Evolutionary conservation across 2,329 filamentous ascomycete genomes (phyloP), one percentile per base, ranked within the genome.

Genomic region (Beauveria rudraprayagi): DNA sequence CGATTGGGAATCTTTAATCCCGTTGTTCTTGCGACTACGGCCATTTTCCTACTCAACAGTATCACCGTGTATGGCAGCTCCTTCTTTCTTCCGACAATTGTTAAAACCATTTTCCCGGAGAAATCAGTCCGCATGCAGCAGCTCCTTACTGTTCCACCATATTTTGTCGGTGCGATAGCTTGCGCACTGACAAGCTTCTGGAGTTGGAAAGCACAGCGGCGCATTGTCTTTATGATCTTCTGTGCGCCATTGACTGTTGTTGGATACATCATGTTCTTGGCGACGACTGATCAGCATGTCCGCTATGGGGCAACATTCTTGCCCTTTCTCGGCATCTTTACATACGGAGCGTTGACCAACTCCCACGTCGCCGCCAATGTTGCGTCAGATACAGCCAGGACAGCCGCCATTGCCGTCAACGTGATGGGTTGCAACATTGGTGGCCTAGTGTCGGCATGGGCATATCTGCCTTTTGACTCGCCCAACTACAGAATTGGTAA

Each of bases 11-110:
- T 90, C 65, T 80, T 84, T 69, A 85, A 80, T 65, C 88, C 88
- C 0, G 79, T 88, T 9, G 72, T 71, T 3, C 61, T 76, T 3
- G 62, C 72, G 0, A 87, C 81, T 0, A 70, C 83, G 0, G 71
- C 83, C 64, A 80, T 87, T 64, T 87, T 88, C 73, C 72, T 88
- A 1, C 78, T 88, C 61, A 77, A 85, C 76, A 88, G 86, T 71
- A 83, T 91, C 69, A 90, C 87, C 0, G 87, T 90, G 1, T 86
- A 90, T 68, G 87, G 87, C 4, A 77, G 90, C 2, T 84, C 84
- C 2, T 89, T 90, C 77, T 91, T 91, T 73, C 74, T 82, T 0
- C 88, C 88, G 0, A 90, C 87, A 0, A 90, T 91, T 63, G 85
- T 91, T 47, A 73, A 74, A 48, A 88, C 82, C 6, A 90, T 90